Evolutionary conservation across 371 early-diverging fungal species (phyloP).

Genomic region (Mortierella sp.): DNA sequence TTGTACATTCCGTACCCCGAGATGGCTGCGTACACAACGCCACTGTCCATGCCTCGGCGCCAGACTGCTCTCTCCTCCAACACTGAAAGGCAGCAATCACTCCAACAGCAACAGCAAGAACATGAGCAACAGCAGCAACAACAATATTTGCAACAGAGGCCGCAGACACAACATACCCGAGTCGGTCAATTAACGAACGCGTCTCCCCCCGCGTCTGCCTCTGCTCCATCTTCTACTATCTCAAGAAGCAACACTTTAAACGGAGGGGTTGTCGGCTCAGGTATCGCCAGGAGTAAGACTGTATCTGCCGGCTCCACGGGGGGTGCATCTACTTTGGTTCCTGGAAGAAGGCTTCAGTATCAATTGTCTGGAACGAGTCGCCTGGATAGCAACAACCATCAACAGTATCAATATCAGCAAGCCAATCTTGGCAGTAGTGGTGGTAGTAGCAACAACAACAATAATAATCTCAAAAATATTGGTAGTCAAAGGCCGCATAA

Average conservation of each 20-base stretch:
- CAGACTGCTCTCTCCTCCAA: slow-evolving; percentile 5
- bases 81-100: not conserved
- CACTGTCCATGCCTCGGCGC: slow-evolving; percentile 17
- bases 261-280: not conserved
- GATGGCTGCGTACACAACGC: slow-evolving; percentile 19
- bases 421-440: slow-evolving; percentile 12
- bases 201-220: not conserved
- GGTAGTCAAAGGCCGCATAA: slow-evolving; percentile 1
- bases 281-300: no score
- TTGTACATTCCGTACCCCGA: not conserved
- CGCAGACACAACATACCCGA: not conserved
- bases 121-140: slow-evolving; percentile 2
- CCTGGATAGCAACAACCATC: slow-evolving; percentile 15
- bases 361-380: slow-evolving; percentile 36
- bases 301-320: not conserved
- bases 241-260: not conserved
- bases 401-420: slow-evolving; percentile 21
- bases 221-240: not conserved
- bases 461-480: not conserved
- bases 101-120: slow-evolving; percentile 5
- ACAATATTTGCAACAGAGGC: slow-evolving; percentile 1
- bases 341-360: slow-evolving; percentile 34
- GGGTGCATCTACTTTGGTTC: not conserved
- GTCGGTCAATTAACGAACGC: not conserved
- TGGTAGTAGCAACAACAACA: slow-evolving; percentile 12